Percentiles rank a stretch among this genome's conserved stretches.
Evolutionary conservation across 768 basidiomycete genomes (phyloP).

Genomic region (Trametes gibbosa): DNA sequence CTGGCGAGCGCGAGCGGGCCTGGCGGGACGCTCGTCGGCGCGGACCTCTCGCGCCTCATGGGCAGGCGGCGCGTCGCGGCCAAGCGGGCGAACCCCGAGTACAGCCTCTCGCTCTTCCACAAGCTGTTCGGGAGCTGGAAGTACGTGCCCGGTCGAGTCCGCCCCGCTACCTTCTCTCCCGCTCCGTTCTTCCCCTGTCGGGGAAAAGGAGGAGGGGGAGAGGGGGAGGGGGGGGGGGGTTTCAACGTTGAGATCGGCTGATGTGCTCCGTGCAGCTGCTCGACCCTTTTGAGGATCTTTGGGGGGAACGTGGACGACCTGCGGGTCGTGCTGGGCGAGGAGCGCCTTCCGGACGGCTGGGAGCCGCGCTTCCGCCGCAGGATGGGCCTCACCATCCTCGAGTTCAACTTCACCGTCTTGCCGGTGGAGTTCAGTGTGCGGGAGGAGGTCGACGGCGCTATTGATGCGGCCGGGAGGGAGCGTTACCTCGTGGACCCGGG

Average conservation of each 20-base stretch:
- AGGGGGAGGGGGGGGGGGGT: no score
- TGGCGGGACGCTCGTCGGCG: conserved; percentile 42
- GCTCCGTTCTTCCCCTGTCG: no score
- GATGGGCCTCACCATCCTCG: conserved; percentile 57
- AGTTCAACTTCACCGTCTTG: conserved; percentile 45
- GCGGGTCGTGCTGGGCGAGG: conserved; percentile 55
- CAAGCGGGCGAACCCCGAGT: conserved; percentile 52
- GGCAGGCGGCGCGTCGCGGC: conserved; percentile 65
- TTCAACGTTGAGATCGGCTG: no score
- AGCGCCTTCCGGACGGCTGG: conserved; percentile 70
- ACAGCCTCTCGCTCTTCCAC: conserved; percentile 49
- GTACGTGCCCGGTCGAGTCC: no score
- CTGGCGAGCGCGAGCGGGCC: conserved; percentile 59
- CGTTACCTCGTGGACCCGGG: not conserved
- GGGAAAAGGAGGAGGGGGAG: no score
- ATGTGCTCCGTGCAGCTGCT: conserved; percentile 44
- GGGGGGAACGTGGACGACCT: conserved; percentile 61
- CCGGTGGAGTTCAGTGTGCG: conserved; percentile 32
- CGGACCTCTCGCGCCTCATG: conserved; percentile 57
- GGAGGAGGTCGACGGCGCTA: conserved; percentile 25
- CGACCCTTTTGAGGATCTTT: conserved; percentile 63
- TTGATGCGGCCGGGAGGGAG: conserved; percentile 3
- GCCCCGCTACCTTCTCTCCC: not conserved
- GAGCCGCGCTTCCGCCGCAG: conserved; percentile 55
- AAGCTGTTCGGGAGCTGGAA: conserved; percentile 66